Conservation (phyloP, 768 basidiomycete species). For the Rhodotorula taiwanensis region DNA sequence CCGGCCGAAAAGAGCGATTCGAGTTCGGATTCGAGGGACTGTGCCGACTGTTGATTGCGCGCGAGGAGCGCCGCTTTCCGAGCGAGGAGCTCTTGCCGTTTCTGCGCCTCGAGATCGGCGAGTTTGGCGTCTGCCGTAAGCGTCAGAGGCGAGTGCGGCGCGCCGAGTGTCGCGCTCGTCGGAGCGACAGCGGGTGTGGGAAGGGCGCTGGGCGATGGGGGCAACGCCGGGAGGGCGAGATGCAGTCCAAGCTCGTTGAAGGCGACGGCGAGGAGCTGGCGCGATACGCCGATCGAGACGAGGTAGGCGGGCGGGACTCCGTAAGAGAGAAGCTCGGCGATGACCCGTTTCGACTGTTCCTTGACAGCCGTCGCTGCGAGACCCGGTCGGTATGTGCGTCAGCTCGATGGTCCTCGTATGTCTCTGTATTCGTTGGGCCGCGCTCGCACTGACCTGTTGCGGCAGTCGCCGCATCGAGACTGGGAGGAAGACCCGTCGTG, state of each 20-base stretch:
- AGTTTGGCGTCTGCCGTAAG: neutral
- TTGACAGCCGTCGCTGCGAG: no score
- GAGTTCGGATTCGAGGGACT: slow-evolving; percentile 21
- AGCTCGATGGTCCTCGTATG: no score
- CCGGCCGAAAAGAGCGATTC: slow-evolving; percentile 19
- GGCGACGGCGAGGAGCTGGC: slow-evolving; percentile 19
- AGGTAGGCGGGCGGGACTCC: slow-evolving; percentile 30
- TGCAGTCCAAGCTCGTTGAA: slow-evolving; percentile 23
- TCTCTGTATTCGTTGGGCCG: no score
- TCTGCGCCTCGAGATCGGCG: slow-evolving; percentile 16
- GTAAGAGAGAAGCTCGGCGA: slow-evolving; percentile 24
- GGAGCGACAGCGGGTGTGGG: neutral
- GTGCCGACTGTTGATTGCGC: slow-evolving; percentile 21
- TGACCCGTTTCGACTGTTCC: slow-evolving; percentile 25
- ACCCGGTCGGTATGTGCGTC: no score
- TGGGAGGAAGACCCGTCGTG: no score
- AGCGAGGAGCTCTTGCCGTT: slow-evolving; percentile 27
- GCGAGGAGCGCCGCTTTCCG: slow-evolving; percentile 17
- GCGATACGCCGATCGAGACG: slow-evolving; percentile 29
- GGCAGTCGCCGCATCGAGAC: no score
- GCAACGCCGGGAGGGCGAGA: neutral
- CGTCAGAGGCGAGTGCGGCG: neutral
- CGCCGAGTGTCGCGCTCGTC: neutral
- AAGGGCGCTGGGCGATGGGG: neutral
- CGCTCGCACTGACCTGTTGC: no score